A percentile compares a stretch with the other conserved stretches of the same genome.
Conservation (phyloP, 495 filamentous ascomycete species). For the Glonium stellatum region DNA sequence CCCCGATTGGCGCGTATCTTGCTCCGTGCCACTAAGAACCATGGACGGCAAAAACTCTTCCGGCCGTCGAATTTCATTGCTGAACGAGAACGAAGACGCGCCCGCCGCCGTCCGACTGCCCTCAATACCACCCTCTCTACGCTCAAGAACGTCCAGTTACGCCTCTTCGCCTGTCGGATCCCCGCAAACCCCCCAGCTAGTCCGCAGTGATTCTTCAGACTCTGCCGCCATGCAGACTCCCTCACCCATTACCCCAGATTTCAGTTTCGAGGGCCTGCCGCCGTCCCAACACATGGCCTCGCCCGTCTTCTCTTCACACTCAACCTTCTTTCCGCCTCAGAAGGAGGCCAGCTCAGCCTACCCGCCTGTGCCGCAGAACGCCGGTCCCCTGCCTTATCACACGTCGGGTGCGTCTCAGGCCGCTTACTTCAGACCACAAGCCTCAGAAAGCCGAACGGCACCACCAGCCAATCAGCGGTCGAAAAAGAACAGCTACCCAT, state of each 20-base stretch:
- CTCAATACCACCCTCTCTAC: constrained; percentile 18
- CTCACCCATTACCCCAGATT: constrained; percentile 36
- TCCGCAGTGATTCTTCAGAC: constrained; percentile 33
- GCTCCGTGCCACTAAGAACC: constrained; percentile 12
- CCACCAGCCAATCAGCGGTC: constrained; percentile 23
- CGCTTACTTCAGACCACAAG: constrained; percentile 18
- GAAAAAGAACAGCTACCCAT: constrained; percentile 59
- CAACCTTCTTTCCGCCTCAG: constrained; percentile 9
- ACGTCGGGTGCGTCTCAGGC: constrained; percentile 7
- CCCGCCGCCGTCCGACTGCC: constrained; percentile 11
- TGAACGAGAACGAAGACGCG: constrained; percentile 24
- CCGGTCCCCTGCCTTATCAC: constrained; percentile 20
- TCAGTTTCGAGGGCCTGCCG: constrained; percentile 21
- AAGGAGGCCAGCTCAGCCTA: constrained; percentile 24
- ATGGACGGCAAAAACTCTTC: constrained; percentile 31
- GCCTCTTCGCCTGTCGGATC: constrained; percentile 33
- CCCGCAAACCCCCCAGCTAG: constrained; percentile 35
- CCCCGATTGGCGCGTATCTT: constrained; percentile 9
- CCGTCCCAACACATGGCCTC: constrained; percentile 14
- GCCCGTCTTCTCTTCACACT: constrained; percentile 15
- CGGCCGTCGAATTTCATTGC: constrained; percentile 29
- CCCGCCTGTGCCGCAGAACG: constrained; percentile 18
- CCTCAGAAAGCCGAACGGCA: constrained; percentile 7
- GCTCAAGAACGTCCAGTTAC: constrained; percentile 36
- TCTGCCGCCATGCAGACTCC: constrained; percentile 32